phyloP scores from a whole-genome alignment of 257 asterid species.

The Knoxia roxburghii region DNA sequence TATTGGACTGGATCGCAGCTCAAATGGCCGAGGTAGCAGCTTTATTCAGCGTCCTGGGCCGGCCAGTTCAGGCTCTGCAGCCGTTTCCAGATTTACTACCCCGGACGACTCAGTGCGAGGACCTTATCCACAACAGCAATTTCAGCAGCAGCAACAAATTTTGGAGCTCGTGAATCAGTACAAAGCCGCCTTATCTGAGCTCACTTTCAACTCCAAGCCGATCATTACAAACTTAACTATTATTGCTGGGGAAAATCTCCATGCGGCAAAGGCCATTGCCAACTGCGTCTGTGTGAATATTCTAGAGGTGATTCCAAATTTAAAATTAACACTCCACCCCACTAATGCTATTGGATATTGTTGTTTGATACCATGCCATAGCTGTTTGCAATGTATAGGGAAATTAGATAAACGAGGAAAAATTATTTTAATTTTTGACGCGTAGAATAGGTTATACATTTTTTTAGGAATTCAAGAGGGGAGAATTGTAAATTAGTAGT shows the following conservation, averaged over 20 bases:
- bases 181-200: slow-evolving; percentile 80
- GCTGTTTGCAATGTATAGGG: slow-evolving; percentile 19
- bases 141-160: slow-evolving; percentile 41
- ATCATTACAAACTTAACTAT: slow-evolving; percentile 92
- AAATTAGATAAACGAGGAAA: neutral
- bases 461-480: neutral
- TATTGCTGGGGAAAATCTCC: slow-evolving; percentile 92
- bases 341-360: slow-evolving; percentile 18
- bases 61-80: slow-evolving; percentile 34
- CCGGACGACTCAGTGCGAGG: slow-evolving; percentile 52
- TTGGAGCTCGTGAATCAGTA: slow-evolving; percentile 86
- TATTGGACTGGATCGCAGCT: slow-evolving; percentile 47
- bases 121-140: slow-evolving; percentile 36
- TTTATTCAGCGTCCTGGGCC: slow-evolving; percentile 37
- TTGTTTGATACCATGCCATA: slow-evolving; percentile 1
- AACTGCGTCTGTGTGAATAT: slow-evolving; percentile 67
- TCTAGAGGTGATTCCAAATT: slow-evolving; percentile 79
- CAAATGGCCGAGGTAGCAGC: slow-evolving; percentile 51
- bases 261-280: slow-evolving; percentile 85
- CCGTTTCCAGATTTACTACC: slow-evolving; percentile 24
- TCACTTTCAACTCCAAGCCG: slow-evolving; percentile 91
- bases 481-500: slow-evolving; percentile 11
- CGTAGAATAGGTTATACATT: slow-evolving; percentile 4
- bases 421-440: neutral
- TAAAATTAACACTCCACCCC: slow-evolving; percentile 21